Evolutionary conservation across 805 yeast species (phyloP), one percentile per base, ranked within the genome.

Genomic region (Saturnispora bothae): DNA sequence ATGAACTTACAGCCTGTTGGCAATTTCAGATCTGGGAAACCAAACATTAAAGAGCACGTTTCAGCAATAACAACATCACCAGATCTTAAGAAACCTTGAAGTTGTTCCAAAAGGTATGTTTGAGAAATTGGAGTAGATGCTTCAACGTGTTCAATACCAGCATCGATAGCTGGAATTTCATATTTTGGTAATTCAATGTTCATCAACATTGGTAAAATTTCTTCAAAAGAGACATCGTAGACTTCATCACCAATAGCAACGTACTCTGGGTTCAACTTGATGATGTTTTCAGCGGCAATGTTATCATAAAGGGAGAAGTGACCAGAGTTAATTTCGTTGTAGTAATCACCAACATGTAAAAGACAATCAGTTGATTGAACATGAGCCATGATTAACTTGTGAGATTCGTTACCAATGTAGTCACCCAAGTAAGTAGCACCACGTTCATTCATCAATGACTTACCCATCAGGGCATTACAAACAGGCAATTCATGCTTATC

Each of bases 21-120:
- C 42, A 88, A 69, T 47, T 63, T 61, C 25, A 80, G 53, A 50
- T 82, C 89, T 22, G 83, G 74, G 31, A 80, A 53, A 7, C 80
- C 88, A 61, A 84, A 85, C 66, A 79, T 76, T 53, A 83, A 72
- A 2, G 94, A 76, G 36, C 95, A 86, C 2, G 94, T 83, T 47
- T 88, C 96, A 39, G 76, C 71, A 28, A 88, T 66, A n/a, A 86
- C 52, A 16, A 76, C 67, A 54, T 86, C 96, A 48, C 75, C 69
- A 19, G 78, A 76, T 49, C 65, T 36, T 4, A 56, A 38, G 22
- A 48, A 46, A 1, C 35, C 19, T 41, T 56, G 48, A 61, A 78
- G 47, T 15, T 54, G 51, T 36, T 59, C 53, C 20, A 71, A 58
- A 27, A 78, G 47, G 27, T 51, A 53, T 12, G 66, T 61, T 52